A percentile compares a stretch with the other conserved stretches of the same genome.
These are phyloP conservation scores for Bacterosira constricta DNA, from an alignment of 108 stramenopile genomes.

Conservation along the genomic window DNA sequence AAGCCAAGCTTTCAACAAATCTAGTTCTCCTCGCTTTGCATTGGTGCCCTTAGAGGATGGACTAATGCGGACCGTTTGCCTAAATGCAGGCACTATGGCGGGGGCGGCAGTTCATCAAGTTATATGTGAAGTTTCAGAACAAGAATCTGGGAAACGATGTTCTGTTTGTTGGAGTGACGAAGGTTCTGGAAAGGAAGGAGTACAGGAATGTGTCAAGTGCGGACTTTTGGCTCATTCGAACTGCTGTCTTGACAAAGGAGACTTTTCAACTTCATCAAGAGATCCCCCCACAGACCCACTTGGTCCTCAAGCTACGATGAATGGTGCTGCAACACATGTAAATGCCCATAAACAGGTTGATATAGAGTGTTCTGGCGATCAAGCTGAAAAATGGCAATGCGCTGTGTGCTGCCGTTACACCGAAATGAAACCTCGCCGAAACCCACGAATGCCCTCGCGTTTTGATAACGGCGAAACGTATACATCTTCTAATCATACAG, in stretches of 20 bases:
- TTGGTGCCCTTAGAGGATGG: constrained; percentile 62
- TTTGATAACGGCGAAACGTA: constrained; percentile 23
- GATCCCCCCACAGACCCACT: not conserved
- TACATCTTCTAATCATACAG: constrained; percentile 5
- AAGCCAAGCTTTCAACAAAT: constrained; percentile 1
- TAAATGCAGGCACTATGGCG: constrained; percentile 57
- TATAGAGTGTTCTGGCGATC: not conserved
- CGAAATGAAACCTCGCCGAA: constrained; percentile 24
- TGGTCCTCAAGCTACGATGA: not conserved
- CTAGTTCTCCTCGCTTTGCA: constrained; percentile 41
- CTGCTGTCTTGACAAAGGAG: constrained; percentile 57
- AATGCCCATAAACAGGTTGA: not conserved
- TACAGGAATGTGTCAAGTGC: constrained; percentile 56
- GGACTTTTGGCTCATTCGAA: constrained; percentile 54
- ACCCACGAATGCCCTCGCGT: constrained; percentile 29
- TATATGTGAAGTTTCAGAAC: constrained; percentile 22
- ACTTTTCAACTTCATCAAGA: not conserved
- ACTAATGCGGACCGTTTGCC: constrained; percentile 54
- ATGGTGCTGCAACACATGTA: not conserved
- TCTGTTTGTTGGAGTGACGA: constrained; percentile 67
- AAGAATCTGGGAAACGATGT: constrained; percentile 28
- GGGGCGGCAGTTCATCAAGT: constrained; percentile 27
- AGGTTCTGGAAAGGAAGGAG: constrained; percentile 28
- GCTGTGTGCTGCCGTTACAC: constrained; percentile 45
- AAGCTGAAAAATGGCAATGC: constrained; percentile 32